Conservation (phyloP, 2,329 filamentous ascomycete genomes). For the Colletotrichum lupini region DNA sequence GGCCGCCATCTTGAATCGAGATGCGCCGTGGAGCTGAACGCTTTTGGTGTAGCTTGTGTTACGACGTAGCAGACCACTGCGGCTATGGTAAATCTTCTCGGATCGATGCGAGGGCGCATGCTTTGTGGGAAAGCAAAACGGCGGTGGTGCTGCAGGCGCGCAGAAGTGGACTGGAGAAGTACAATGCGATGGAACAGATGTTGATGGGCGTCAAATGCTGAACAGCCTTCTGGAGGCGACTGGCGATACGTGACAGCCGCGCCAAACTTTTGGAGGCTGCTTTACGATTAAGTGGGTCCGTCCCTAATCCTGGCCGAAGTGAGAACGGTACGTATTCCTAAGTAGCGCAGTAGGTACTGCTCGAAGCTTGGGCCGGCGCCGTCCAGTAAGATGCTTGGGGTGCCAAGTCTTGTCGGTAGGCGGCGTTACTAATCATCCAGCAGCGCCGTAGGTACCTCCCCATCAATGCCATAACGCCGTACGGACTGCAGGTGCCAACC, state of each 20-base stretch:
- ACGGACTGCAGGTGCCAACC: conserved; percentile 16
- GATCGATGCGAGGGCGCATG: conserved; percentile 42
- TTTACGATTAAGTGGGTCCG: conserved; percentile 20
- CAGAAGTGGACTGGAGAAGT: background rate
- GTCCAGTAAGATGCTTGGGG: background rate
- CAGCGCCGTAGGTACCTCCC: background rate
- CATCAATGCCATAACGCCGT: background rate
- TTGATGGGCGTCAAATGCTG: background rate
- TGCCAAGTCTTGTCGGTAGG: background rate
- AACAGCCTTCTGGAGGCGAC: conserved; percentile 23
- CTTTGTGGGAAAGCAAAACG: conserved; percentile 25
- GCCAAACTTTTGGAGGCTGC: conserved; percentile 36
- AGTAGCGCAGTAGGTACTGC: background rate
- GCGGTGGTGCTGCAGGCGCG: background rate
- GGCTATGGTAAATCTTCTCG: conserved; percentile 49
- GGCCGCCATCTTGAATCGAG: conserved; percentile 64
- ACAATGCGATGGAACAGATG: conserved; percentile 4
- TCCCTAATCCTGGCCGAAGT: background rate
- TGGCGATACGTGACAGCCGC: conserved; percentile 26
- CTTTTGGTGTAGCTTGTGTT: conserved; percentile 42
- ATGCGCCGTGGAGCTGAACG: conserved; percentile 29
- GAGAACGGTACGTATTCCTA: background rate
- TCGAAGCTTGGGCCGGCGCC: background rate
- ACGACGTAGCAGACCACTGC: conserved; percentile 49
- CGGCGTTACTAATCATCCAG: conserved; percentile 29